phyloP scores from a whole-genome alignment of 2,329 filamentous ascomycete species.

The Basipetospora chlamydospora region DNA sequence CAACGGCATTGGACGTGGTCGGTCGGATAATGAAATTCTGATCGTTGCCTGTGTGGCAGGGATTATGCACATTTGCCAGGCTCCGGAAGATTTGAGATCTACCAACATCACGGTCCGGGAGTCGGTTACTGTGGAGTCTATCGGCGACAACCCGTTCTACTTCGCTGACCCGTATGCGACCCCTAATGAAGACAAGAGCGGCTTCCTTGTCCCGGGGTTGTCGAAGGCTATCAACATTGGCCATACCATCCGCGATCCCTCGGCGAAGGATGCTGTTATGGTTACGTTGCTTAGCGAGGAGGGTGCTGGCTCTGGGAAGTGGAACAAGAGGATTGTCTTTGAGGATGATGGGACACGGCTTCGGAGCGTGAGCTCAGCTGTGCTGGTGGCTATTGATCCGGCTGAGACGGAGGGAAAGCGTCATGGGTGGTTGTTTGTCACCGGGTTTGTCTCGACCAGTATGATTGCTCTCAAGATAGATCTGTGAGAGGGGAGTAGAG shows the following conservation, averaged over 20 bases:
- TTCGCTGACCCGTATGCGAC: slow-evolving; percentile 36
- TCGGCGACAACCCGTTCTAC: slow-evolving; percentile 43
- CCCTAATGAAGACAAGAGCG: slow-evolving; percentile 30
- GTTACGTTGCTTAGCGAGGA: slow-evolving; percentile 24
- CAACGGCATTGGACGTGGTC: slow-evolving; percentile 41
- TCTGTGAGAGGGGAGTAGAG: no score
- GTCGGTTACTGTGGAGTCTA: slow-evolving; percentile 25
- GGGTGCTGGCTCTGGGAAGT: slow-evolving; percentile 11
- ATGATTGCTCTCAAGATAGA: slow-evolving; percentile 38
- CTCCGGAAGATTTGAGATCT: slow-evolving; percentile 12
- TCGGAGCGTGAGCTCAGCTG: slow-evolving; percentile 32
- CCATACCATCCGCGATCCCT: slow-evolving; percentile 15
- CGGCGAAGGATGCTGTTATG: slow-evolving; percentile 25
- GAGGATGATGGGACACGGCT: slow-evolving; percentile 40
- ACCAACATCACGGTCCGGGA: slow-evolving; percentile 25
- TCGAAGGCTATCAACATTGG: slow-evolving; percentile 23
- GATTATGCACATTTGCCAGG: slow-evolving; percentile 25
- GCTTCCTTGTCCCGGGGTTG: slow-evolving; percentile 36
- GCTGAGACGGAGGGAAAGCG: slow-evolving; percentile 24
- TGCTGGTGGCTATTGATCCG: slow-evolving; percentile 38
- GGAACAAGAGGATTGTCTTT: slow-evolving; percentile 35
- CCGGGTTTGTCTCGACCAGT: slow-evolving; percentile 35
- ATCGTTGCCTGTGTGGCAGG: slow-evolving; percentile 30
- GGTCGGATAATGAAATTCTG: slow-evolving; percentile 23
- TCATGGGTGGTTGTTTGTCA: slow-evolving; percentile 42